Base-by-base conservation (phyloP, 2,329 filamentous ascomycete species). In the Coleophoma crateriformis region DNA sequence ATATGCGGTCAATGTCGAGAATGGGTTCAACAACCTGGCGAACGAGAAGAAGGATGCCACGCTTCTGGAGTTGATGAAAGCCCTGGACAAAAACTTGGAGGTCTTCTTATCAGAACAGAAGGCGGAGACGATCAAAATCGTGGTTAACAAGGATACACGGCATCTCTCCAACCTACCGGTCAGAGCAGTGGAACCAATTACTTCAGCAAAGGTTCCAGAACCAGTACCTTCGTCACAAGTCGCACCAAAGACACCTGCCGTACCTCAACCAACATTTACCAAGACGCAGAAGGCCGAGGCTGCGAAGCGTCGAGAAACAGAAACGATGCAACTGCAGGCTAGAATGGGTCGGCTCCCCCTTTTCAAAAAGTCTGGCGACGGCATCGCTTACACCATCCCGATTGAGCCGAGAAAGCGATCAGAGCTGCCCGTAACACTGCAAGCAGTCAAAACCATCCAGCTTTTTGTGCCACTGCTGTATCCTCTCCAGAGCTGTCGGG, bases 1-100 rank as follows among this genome's bases (percentile, higher is more conserved):
- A 1, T 91, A 87, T 63, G 78, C 84, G 60, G 78, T 88, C 65
- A 92, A 91, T 66, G 79, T 94, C 35, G 87, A 90, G 63, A 76
- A 73, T 55, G 88, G 87, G 8, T 94, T 89, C 71, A 79, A 85
- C 52, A 73, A 69, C 37, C 74, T 92, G 46, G 80, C 81, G 0
- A 67, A 75, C 38, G 77, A 79, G 40, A 73, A 77, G 39, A 70
- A 70, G 4, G 75, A 69, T 6, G 69, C 72, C 10, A 88, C 85
- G 0, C 68, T 94, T 0, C 70, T 92, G 44, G 74, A 75, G 14
- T 73, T 87, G 55, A 77, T 87, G 55, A 87, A 88, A 60, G 77
- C 77, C 15, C 71, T 94, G 27, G 88, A 94, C 62, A 85, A 78
- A 66, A 79, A 85, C 49, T 71, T 94, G 14, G 88, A 92, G 68